These are phyloP conservation scores for Pythium aristosporum DNA, from an alignment of 352 stramenopile genomes.

Conservation along the genomic window DNA sequence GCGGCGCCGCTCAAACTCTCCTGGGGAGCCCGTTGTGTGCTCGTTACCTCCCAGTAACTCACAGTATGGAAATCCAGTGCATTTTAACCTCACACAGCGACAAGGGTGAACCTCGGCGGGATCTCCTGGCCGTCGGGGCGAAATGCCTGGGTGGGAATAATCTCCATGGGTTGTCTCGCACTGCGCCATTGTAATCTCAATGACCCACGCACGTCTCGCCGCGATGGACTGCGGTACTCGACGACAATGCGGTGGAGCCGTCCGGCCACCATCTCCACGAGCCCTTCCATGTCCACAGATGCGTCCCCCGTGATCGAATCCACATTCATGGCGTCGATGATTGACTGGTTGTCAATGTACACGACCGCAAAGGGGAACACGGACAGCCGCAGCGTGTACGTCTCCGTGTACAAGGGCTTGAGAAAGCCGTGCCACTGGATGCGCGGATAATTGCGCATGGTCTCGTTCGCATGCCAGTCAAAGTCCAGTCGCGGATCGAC, in stretches of 20 bases:
- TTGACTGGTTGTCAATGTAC: conserved; percentile 23
- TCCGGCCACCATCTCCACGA: conserved; percentile 16
- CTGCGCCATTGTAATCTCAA: conserved; percentile 26
- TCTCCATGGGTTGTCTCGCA: conserved; percentile 16
- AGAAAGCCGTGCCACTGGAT: conserved; percentile 29
- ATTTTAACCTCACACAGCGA: conserved; percentile 8
- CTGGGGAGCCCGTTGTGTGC: conserved; percentile 88
- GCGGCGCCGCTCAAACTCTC: conserved; percentile 88
- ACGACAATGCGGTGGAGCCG: conserved; percentile 27
- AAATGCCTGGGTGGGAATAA: conserved; percentile 21
- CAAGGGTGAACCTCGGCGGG: conserved; percentile 20
- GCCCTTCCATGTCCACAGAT: conserved; percentile 10
- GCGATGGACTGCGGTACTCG: conserved; percentile 27
- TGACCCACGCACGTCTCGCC: conserved; percentile 13
- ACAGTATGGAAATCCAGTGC: too few relatives aligned
- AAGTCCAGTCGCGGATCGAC: conserved; percentile 24
- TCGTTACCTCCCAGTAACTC: conserved; percentile 24
- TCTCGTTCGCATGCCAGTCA: conserved; percentile 26
- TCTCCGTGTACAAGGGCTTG: conserved; percentile 20
- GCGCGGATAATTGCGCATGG: conserved; percentile 28
- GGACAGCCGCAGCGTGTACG: conserved; percentile 15
- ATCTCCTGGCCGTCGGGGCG: conserved; percentile 26
- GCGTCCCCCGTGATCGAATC: background rate
- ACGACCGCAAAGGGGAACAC: conserved; percentile 17
- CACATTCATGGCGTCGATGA: conserved; percentile 25